A percentile compares a stretch with the other conserved stretches of the same genome.
Evolutionary conservation across 83 land plant genomes (phyloP).

Genomic region (Picea mariana): DNA sequence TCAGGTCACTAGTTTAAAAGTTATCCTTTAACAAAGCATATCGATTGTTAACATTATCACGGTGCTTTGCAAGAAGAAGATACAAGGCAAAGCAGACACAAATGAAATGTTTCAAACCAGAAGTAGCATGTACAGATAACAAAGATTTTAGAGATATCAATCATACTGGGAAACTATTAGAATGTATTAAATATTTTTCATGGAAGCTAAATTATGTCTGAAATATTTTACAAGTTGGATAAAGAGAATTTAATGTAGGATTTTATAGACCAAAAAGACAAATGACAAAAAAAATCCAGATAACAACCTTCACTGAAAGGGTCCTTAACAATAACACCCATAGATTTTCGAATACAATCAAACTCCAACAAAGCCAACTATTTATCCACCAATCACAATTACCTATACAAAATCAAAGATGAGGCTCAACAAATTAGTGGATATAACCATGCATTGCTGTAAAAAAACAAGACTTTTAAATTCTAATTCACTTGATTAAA

Average conservation of each 20-base stretch:
- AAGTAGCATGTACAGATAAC: background rate
- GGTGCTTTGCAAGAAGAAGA: background rate
- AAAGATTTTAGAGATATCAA: background rate
- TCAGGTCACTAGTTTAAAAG: background rate
- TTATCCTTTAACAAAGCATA: background rate
- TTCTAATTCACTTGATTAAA: background rate
- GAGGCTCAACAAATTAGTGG: background rate
- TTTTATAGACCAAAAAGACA: background rate
- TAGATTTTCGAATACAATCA: conserved; percentile 88
- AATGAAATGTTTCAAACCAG: background rate
- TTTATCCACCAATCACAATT: conserved; percentile 52
- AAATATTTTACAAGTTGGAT: background rate
- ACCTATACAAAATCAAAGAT: conserved; percentile 28
- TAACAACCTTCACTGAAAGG: conserved; percentile 26
- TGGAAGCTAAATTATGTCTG: background rate
- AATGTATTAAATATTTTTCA: background rate
- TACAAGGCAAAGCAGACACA: background rate
- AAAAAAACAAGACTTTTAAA: background rate
- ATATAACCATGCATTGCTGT: background rate
- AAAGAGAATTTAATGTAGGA: background rate
- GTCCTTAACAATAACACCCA: conserved; percentile 74
- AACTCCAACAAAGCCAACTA: conserved; percentile 51
- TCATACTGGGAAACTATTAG: background rate
- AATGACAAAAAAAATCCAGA: too few species aligned
- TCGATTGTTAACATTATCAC: background rate